Percentiles rank a stretch among this genome's conserved stretches.
phyloP scores from a whole-genome alignment of 164 flowering plant species.

The Annona cherimola region DNA sequence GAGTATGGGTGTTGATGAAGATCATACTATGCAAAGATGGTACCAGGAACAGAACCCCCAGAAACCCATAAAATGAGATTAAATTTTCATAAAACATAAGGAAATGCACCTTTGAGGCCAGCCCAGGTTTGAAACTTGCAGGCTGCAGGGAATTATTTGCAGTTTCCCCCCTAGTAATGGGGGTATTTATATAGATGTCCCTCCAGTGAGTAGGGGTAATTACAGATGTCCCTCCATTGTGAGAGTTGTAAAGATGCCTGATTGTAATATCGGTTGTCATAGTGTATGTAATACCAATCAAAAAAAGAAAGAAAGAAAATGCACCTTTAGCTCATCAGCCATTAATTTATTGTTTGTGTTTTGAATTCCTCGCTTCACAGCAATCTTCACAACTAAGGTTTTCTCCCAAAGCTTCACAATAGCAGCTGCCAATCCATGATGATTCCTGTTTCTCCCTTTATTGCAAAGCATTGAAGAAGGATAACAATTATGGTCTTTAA shows the following conservation, averaged over 20 bases:
- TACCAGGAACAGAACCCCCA: too few relatives aligned
- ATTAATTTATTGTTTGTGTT: slow-evolving; percentile 94
- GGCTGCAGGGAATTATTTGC: too few relatives aligned
- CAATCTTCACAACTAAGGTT: slow-evolving; percentile 87
- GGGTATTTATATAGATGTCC: background rate
- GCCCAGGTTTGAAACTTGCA: too few relatives aligned
- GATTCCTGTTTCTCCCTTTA: slow-evolving; percentile 90
- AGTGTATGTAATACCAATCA: background rate
- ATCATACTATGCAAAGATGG: too few relatives aligned
- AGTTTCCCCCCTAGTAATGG: too few relatives aligned
- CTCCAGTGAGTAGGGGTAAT: background rate
- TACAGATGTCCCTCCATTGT: background rate
- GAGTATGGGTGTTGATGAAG: too few relatives aligned
- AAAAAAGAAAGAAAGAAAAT: background rate
- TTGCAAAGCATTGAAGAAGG: slow-evolving; percentile 10
- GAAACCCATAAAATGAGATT: too few relatives aligned
- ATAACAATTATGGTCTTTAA: background rate
- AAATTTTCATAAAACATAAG: too few relatives aligned
- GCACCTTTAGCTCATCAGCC: slow-evolving; percentile 93
- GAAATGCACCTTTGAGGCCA: too few relatives aligned
- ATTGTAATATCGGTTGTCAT: too few relatives aligned
- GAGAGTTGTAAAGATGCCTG: too few relatives aligned
- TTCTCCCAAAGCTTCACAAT: slow-evolving; percentile 92
- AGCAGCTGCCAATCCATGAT: slow-evolving; percentile 91
- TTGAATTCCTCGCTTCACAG: slow-evolving; percentile 94